Evolutionary conservation across 495 filamentous ascomycete species (phyloP).

Genomic region (Hyphodiscus hymeniophilus): DNA sequence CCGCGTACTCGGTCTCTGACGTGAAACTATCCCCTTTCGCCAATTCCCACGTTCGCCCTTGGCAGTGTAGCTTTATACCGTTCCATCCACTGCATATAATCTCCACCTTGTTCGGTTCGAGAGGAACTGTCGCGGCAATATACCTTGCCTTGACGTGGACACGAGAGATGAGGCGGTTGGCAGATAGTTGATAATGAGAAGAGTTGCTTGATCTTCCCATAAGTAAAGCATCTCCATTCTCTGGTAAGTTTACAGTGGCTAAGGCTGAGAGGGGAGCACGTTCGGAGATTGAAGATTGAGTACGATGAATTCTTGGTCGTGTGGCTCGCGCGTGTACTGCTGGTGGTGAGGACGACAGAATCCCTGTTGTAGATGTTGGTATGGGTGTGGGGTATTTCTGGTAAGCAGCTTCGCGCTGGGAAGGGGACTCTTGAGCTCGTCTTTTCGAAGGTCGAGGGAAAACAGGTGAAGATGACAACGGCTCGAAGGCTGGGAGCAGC

Average conservation of each 20-base stretch:
- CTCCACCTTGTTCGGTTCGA: slow-evolving; percentile 54
- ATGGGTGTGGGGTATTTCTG: slow-evolving; percentile 80
- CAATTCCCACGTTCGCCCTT: slow-evolving; percentile 79
- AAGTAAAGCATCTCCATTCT: slow-evolving; percentile 68
- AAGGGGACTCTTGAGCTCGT: slow-evolving; percentile 42
- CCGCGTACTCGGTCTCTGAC: slow-evolving; percentile 79
- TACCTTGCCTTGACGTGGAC: slow-evolving; percentile 87
- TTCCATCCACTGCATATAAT: slow-evolving; percentile 94
- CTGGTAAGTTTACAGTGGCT: slow-evolving; percentile 70
- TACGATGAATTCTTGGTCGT: slow-evolving; percentile 37
- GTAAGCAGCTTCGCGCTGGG: slow-evolving; percentile 32
- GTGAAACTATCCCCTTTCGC: slow-evolving; percentile 82
- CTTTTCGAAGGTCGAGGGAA: slow-evolving; percentile 69
- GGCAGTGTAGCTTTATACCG: slow-evolving; percentile 85
- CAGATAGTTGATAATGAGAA: slow-evolving; percentile 82
- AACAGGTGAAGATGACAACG: slow-evolving; percentile 77
- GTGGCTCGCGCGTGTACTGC: slow-evolving; percentile 27
- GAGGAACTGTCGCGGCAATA: slow-evolving; percentile 47
- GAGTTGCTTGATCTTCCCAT: slow-evolving; percentile 93
- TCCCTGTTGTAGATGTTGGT: slow-evolving; percentile 86
- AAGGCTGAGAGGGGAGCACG: slow-evolving; percentile 76
- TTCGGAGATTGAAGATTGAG: slow-evolving; percentile 67
- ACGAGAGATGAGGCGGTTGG: slow-evolving; percentile 84
- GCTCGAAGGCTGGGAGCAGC: slow-evolving; percentile 89
- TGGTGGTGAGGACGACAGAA: slow-evolving; percentile 83